Percentiles rank a stretch among this genome's conserved stretches.
These are phyloP conservation scores for Melampsora larici-populina DNA, from an alignment of 1,284 basidiomycete species.

Conservation along the genomic window DNA sequence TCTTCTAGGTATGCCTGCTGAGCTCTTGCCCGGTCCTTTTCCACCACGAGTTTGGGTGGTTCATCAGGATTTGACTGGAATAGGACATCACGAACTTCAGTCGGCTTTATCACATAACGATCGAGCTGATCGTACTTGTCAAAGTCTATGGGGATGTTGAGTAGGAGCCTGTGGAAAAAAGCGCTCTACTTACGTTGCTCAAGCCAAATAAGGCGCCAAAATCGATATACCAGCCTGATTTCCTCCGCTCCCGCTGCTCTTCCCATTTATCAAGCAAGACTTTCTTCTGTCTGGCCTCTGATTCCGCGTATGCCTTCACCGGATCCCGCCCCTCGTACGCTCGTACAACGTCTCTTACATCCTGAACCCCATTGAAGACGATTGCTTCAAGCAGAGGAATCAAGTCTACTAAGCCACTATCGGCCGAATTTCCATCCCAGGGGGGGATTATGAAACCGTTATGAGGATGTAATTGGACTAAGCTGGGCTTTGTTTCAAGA, in stretches of 20 bases:
- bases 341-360: constrained; percentile 80
- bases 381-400: constrained; percentile 87
- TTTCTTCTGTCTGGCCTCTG: constrained; percentile 74
- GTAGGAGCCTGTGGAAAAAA: not conserved
- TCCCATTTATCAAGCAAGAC: constrained; percentile 79
- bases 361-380: constrained; percentile 57
- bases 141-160: not conserved
- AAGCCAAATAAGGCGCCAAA: constrained; percentile 35
- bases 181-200: constrained; percentile 15
- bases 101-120: not conserved
- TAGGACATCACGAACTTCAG: not conserved
- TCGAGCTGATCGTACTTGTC: too few species aligned
- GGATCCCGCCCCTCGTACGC: constrained; percentile 85
- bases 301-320: constrained; percentile 79
- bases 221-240: constrained; percentile 19
- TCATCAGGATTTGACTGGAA: constrained; percentile 57
- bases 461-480: constrained; percentile 76
- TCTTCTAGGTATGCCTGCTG: constrained; percentile 80
- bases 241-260: constrained; percentile 59
- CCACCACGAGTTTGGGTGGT: constrained; percentile 68
- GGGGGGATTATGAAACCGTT: constrained; percentile 80
- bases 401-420: constrained; percentile 78
- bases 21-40: constrained; percentile 81
- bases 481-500: constrained; percentile 78
- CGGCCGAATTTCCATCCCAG: constrained; percentile 78